phyloP scores from a whole-genome alignment of 768 basidiomycete genomes.

The Butyriboletus loyo region DNA sequence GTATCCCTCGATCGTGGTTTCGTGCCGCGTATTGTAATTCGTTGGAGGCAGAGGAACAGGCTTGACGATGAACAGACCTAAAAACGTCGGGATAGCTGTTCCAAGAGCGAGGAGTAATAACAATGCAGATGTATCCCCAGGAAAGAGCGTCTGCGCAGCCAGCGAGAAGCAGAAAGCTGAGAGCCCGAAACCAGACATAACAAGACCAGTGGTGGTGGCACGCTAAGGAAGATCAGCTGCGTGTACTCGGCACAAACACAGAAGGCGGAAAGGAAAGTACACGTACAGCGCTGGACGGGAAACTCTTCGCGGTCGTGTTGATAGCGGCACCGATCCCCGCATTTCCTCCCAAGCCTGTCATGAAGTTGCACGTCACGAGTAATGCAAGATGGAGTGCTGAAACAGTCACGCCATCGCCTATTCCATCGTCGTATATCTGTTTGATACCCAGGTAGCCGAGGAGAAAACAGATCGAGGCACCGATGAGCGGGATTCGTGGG shows the following conservation, averaged over 20 bases:
- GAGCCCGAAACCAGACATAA: slow-evolving; percentile 87
- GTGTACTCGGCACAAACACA: not conserved
- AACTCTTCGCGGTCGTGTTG: slow-evolving; percentile 82
- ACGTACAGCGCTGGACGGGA: slow-evolving; percentile 66
- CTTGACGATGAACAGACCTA: slow-evolving; percentile 74
- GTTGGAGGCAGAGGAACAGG: slow-evolving; percentile 55
- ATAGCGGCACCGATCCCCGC: slow-evolving; percentile 67
- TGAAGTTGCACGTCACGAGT: slow-evolving; percentile 60
- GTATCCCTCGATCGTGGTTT: slow-evolving; percentile 14
- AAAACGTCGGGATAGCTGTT: slow-evolving; percentile 72
- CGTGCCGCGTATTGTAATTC: slow-evolving; percentile 8
- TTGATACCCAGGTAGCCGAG: slow-evolving; percentile 76
- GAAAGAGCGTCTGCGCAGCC: slow-evolving; percentile 66
- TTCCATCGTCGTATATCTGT: slow-evolving; percentile 57
- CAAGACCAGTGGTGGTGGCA: slow-evolving; percentile 71
- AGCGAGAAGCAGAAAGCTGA: slow-evolving; percentile 89
- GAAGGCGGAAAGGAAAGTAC: not conserved
- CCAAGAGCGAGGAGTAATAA: slow-evolving; percentile 73
- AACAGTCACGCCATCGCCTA: slow-evolving; percentile 37
- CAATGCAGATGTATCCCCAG: slow-evolving; percentile 76
- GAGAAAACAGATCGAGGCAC: slow-evolving; percentile 60
- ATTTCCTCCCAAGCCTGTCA: slow-evolving; percentile 78
- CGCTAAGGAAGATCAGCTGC: slow-evolving; percentile 41
- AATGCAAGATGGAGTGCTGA: slow-evolving; percentile 43
- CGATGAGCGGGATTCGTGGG: slow-evolving; percentile 63